Evolutionary conservation across 768 basidiomycete genomes (phyloP).

Genomic region (Naganishia randhawae): DNA sequence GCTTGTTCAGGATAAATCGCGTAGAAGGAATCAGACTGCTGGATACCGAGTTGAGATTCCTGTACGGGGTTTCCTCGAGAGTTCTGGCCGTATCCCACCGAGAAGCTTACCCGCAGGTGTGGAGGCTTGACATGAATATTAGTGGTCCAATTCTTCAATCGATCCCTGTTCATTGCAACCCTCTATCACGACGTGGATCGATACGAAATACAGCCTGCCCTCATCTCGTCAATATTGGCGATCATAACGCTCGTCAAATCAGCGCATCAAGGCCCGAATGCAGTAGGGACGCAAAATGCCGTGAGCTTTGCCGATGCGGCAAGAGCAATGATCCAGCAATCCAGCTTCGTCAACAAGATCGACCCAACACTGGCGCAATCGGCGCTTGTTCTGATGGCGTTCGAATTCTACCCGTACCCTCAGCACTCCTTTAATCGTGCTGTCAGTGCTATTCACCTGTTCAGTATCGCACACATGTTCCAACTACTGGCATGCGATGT

Average conservation of each 20-base stretch:
- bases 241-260: slow-evolving; percentile 27
- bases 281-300: slow-evolving; percentile 12
- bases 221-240: slow-evolving; percentile 27
- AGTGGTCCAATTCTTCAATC: slow-evolving; percentile 29
- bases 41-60: slow-evolving; percentile 16
- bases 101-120: neutral
- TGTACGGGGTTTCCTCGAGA: neutral
- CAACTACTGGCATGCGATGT: slow-evolving; percentile 25
- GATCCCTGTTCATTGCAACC: slow-evolving; percentile 24
- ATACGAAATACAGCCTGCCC: slow-evolving; percentile 25
- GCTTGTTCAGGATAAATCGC: slow-evolving; percentile 27
- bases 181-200: slow-evolving; percentile 27
- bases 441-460: slow-evolving; percentile 17
- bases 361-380: slow-evolving; percentile 30
- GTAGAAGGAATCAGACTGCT: slow-evolving; percentile 20
- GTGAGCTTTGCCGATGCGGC: slow-evolving; percentile 26
- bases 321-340: slow-evolving; percentile 32
- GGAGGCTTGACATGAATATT: slow-evolving; percentile 23
- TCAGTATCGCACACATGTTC: slow-evolving; percentile 28
- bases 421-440: slow-evolving; percentile 21
- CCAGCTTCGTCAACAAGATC: slow-evolving; percentile 27
- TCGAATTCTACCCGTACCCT: slow-evolving; percentile 29
- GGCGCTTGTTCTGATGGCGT: slow-evolving; percentile 26
- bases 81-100: no score
- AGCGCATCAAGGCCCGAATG: slow-evolving; percentile 10